Conservation (phyloP, 228 moss, liverwort and hornwort genomes). For the Sphagnum magellanicum region DNA sequence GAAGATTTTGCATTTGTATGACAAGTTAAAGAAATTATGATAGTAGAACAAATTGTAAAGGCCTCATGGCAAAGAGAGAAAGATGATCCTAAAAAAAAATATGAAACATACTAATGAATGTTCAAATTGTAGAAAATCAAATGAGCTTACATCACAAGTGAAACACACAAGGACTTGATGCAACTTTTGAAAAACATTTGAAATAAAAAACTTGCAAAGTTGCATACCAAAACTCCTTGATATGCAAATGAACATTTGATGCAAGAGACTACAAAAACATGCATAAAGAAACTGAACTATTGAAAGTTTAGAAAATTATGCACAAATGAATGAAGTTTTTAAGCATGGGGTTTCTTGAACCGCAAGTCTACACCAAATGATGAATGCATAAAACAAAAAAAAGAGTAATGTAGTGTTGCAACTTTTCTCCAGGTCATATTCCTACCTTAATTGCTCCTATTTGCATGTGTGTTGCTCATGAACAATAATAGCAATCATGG, state of each 20-base stretch:
- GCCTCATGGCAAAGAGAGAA: not conserved
- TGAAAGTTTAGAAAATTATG: not conserved
- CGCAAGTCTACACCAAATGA: too few species aligned
- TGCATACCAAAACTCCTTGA: too few species aligned
- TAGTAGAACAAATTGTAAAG: not conserved
- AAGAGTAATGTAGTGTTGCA: too few species aligned
- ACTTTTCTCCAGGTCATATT: too few species aligned
- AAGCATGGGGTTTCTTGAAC: not conserved
- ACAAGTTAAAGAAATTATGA: not conserved
- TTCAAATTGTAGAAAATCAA: not conserved
- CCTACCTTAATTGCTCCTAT: too few species aligned
- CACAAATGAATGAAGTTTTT: not conserved
- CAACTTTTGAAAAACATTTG: not conserved
- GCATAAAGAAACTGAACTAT: not conserved
- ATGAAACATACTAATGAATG: not conserved
- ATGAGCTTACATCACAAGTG: not conserved
- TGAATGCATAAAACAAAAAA: too few species aligned
- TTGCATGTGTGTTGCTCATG: too few species aligned
- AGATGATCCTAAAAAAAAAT: not conserved
- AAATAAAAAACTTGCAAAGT: not conserved
- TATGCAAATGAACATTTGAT: not conserved
- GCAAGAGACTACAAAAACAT: not conserved
- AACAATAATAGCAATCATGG: too few species aligned
- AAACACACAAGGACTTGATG: not conserved
- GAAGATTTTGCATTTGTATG: not conserved